phyloP scores from a whole-genome alignment of 2,329 filamentous ascomycete genomes.

The Xylaria polymorpha region DNA sequence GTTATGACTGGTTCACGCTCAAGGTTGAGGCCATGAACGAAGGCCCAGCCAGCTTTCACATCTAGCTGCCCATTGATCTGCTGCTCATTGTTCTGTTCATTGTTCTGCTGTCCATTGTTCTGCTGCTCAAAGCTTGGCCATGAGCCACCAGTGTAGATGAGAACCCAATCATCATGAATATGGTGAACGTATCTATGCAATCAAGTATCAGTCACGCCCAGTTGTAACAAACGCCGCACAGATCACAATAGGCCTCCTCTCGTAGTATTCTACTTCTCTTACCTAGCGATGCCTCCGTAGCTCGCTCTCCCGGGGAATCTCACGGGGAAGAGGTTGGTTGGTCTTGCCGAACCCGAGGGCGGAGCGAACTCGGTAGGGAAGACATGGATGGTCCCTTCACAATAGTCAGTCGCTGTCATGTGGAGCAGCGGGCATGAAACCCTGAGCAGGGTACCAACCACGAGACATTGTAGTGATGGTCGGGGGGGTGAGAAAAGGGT shows the following conservation, averaged over 20 bases:
- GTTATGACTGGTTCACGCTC: constrained; percentile 25
- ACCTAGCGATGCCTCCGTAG: constrained; percentile 38
- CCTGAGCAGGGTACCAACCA: constrained; percentile 47
- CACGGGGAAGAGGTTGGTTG: constrained; percentile 41
- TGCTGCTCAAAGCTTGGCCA: too few species aligned
- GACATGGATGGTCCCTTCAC: constrained; percentile 26
- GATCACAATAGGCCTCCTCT: not conserved
- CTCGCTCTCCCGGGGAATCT: constrained; percentile 43
- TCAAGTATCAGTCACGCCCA: constrained; percentile 14
- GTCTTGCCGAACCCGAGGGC: constrained; percentile 38
- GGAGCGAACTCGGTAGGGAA: constrained; percentile 52
- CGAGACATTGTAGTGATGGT: constrained; percentile 44
- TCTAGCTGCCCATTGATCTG: constrained; percentile 55
- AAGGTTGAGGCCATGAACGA: constrained; percentile 47
- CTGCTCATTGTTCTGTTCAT: too few species aligned
- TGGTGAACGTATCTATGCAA: constrained; percentile 49
- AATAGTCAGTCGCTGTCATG: constrained; percentile 50
- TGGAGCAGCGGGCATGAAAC: constrained; percentile 41
- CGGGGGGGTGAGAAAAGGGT: not conserved
- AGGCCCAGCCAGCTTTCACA: constrained; percentile 56
- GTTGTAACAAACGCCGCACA: not conserved
- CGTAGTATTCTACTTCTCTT: constrained; percentile 22
- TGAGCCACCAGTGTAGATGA: constrained; percentile 61
- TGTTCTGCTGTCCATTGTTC: too few species aligned
- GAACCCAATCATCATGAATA: constrained; percentile 46